These are phyloP conservation scores for Nitzschia sp. DNA, from an alignment of 108 stramenopile species.

Conservation along the genomic window DNA sequence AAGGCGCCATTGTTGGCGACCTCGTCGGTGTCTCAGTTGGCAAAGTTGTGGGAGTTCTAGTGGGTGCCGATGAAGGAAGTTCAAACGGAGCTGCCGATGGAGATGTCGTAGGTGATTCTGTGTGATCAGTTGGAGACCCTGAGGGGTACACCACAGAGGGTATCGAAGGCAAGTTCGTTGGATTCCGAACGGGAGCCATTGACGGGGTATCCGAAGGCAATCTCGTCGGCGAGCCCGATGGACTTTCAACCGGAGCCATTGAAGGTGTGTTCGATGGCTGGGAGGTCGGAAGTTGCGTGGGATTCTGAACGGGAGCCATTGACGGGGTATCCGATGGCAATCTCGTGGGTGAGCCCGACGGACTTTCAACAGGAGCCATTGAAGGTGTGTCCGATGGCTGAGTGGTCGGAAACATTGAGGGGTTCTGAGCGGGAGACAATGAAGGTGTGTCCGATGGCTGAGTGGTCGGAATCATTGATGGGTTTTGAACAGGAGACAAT, in stretches of 20 bases:
- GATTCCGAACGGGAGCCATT: background rate
- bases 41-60: background rate
- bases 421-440: background rate
- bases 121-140: background rate
- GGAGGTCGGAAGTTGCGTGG: background rate
- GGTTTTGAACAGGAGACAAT: background rate
- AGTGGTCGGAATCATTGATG: background rate
- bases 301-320: background rate
- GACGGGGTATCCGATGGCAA: no score
- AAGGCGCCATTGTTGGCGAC: background rate
- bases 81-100: background rate
- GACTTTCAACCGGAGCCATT: background rate
- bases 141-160: background rate
- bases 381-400: background rate
- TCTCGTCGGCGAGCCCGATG: background rate
- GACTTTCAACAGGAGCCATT: background rate
- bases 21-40: background rate
- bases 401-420: background rate
- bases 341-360: background rate
- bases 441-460: background rate
- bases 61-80: background rate
- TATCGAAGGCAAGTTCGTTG: background rate
- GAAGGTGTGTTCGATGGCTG: background rate
- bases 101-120: background rate
- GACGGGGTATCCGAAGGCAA: background rate